Evolutionary conservation across 1,284 basidiomycete species (phyloP).

Genomic region (Cerrena zonata): DNA sequence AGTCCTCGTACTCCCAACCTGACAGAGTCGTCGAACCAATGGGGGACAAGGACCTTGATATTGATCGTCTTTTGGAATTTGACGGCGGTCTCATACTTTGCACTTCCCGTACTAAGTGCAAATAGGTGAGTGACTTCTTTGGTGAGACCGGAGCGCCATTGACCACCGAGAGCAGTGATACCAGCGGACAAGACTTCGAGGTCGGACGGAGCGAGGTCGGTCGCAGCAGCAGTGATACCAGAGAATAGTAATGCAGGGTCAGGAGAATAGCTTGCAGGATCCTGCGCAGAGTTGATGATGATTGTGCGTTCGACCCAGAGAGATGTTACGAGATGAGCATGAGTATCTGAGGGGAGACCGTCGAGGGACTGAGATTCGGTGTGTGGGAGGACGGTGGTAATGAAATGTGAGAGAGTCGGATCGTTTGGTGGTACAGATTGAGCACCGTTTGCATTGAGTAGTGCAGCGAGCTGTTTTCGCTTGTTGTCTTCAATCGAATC

Average conservation of each 20-base stretch:
- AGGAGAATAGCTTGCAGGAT: conserved; percentile 62
- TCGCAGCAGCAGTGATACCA: conserved; percentile 66
- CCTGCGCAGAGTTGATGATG: conserved; percentile 51
- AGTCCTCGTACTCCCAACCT: conserved; percentile 54
- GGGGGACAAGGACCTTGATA: conserved; percentile 65
- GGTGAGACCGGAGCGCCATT: conserved; percentile 70
- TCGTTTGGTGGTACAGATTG: conserved; percentile 14
- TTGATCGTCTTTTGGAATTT: conserved; percentile 47
- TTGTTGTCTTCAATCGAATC: conserved; percentile 14
- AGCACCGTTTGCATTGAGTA: conserved; percentile 21
- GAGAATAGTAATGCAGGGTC: conserved; percentile 78
- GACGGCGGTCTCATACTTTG: conserved; percentile 61
- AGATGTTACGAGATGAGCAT: conserved; percentile 19
- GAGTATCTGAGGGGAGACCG: conserved; percentile 13
- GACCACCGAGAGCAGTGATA: conserved; percentile 75
- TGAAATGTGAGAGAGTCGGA: conserved; percentile 23
- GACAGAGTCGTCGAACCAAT: conserved; percentile 81
- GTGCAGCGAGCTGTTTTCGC: conserved; percentile 16
- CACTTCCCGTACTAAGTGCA: conserved; percentile 43
- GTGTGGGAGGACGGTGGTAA: conserved; percentile 18
- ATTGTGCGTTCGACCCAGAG: conserved; percentile 67
- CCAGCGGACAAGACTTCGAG: conserved; percentile 69
- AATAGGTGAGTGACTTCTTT: conserved; percentile 84
- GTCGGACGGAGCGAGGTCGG: conserved; percentile 61
- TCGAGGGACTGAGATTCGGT: conserved; percentile 22